Evolutionary conservation across 257 asterid genomes (phyloP), one percentile per base, ranked within the genome.

Genomic region (Solanum habrochaites): DNA sequence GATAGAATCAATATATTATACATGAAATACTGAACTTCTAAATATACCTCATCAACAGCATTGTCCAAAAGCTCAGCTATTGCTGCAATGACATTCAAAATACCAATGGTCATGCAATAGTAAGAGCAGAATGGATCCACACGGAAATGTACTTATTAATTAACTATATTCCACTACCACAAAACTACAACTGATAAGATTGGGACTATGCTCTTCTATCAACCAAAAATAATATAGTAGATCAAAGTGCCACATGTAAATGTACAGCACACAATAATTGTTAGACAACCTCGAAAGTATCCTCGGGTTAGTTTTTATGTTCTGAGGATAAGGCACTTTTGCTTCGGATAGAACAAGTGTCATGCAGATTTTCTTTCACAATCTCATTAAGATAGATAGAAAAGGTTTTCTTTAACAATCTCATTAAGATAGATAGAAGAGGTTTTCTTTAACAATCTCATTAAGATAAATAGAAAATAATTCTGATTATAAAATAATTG

Each of bases 21-120:
- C 40, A 31, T 29, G 18, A 78, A 78, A 45, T 29, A n/a, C 45
- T 49, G 21, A 29, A 49, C 31, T 47, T 80, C 43, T 80, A 70
- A 73, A 89, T 92, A 89, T 92, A 96, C 99, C 99, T 96, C 99
- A 85, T 96, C 99, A 82, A 96, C 97, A 31, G 97, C 95, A 93
- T 96, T 96, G 89, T 96, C 99, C 90, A 96, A 88, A 43, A 96
- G 98, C 94, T 96, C 99, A 2, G 99, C 99, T 86, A 96, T 93
- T 85, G 99, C 98, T 95, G 94, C 94, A 89, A 87, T 42, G 39
- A 83, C 85, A 88, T 47, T 70, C 9, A 32, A 70, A 66, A 27
- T 70, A 74, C 70, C 83, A 85, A 71, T 85, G 85, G 69, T 31
- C 85, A 39, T 49, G 39, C 29, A 81, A 18, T 29, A 81, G 20